Base-by-base conservation (phyloP, 495 filamentous ascomycete species). In the Penicillium nucicola region DNA sequence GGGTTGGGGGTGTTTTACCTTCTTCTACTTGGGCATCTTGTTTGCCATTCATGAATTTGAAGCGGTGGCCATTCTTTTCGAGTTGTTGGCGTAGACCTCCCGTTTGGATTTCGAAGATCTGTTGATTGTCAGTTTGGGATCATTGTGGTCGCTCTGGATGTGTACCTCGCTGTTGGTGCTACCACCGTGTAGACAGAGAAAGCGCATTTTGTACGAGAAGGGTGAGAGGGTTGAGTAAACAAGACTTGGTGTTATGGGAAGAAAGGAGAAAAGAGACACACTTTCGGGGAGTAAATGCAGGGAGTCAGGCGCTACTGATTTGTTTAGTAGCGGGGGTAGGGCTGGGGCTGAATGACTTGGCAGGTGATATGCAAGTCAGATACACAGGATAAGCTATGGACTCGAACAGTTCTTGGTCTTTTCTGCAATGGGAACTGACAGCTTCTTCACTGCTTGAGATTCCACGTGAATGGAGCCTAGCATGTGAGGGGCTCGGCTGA, bases 61-160 rank as follows among this genome's bases (percentile, higher is more conserved):
- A 73, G 11, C 25, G 40, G 40, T 73, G 70, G 28, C 70, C 68
- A 22, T 64, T 60, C 28, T 57, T 40, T 40, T 62, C 58, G 31
- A 73, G 63, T 31, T 42, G 6, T 39, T 68, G 65, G 51, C 57
- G 56, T 17, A 73, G 33, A 11, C 70, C 70, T 40, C 70, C 70
- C 48, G 52, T 62, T 55, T 74, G 70, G 52, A 74, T 69, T 44
- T 72, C 67, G 55, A 74, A 67, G 34, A 74, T 70, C 70, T 74
- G 44, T 6, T 6, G 4, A 30, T 30, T 15, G 48, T 60, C 32
- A 59, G 57, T 19, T 22, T 48, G 19, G 13, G 25, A n/a, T n/a
- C 11, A 17, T 37, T 17, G 10, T 8, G 41, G 18, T 32, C n/a
- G 10, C 12, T 32, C 10, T 15, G 12, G 9, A 19, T 35, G 42